These are phyloP conservation scores for Irpex sp. DNA, from an alignment of 1,284 basidiomycete species.

Conservation along the genomic window DNA sequence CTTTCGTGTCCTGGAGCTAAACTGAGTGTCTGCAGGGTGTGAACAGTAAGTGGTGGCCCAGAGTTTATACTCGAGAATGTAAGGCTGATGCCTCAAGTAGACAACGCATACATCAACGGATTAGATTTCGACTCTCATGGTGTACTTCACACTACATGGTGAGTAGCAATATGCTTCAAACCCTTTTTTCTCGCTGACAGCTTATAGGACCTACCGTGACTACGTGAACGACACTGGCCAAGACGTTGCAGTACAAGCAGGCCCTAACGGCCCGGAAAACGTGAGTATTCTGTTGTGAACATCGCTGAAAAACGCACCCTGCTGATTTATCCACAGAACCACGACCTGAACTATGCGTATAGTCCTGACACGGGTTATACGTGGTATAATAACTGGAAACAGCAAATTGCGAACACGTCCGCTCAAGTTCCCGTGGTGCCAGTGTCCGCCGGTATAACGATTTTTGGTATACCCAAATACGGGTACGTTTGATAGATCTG, in stretches of 20 bases:
- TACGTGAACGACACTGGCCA: conserved; percentile 39
- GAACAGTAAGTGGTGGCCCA: conserved; percentile 23
- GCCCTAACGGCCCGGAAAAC: conserved; percentile 44
- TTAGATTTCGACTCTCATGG: conserved; percentile 35
- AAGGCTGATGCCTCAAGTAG: conserved; percentile 16
- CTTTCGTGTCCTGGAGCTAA: conserved; percentile 14
- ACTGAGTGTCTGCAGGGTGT: conserved; percentile 27
- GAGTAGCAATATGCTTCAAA: neutral
- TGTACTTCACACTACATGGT: conserved; percentile 36
- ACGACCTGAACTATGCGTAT: conserved; percentile 38
- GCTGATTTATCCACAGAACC: conserved; percentile 28
- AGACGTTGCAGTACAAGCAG: conserved; percentile 38
- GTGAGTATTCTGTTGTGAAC: conserved; percentile 18
- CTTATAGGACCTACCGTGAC: conserved; percentile 39
- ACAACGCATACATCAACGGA: conserved; percentile 44
- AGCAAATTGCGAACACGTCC: conserved; percentile 26
- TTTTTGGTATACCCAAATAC: conserved; percentile 40
- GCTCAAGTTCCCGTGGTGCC: conserved; percentile 31
- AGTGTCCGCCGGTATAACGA: conserved; percentile 34
- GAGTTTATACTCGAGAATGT: neutral
- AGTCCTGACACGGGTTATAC: conserved; percentile 32
- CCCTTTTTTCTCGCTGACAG: neutral
- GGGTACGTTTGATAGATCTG: conserved; percentile 23
- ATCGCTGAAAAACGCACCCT: neutral
- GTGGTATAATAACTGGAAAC: conserved; percentile 38